Conservation (phyloP, 2,329 filamentous ascomycete species). For the Fusarium coicis region DNA sequence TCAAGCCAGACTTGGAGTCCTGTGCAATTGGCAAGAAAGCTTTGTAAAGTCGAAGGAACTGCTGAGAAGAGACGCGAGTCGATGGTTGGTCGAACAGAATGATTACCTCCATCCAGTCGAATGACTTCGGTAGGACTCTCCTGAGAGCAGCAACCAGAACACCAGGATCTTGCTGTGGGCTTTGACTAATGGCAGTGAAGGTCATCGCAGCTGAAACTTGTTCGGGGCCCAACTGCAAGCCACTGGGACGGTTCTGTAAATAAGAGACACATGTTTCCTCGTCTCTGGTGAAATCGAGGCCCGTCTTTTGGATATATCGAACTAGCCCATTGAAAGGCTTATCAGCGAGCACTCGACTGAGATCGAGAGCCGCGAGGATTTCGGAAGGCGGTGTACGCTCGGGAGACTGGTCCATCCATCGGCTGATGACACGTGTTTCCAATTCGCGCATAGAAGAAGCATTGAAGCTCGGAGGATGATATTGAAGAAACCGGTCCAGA, state of each 20-base stretch:
- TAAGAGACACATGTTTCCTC: conserved; percentile 72
- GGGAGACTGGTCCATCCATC: conserved; percentile 67
- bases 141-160: conserved; percentile 71
- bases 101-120: conserved; percentile 79
- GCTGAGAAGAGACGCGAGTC: conserved; percentile 78
- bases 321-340: conserved; percentile 67
- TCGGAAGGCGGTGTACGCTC: conserved; percentile 75
- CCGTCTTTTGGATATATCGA: conserved; percentile 77
- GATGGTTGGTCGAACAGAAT: conserved; percentile 83
- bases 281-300: conserved; percentile 78
- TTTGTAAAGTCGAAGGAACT: conserved; percentile 85
- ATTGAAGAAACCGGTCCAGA: conserved; percentile 86
- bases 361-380: conserved; percentile 75
- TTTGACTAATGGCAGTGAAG: conserved; percentile 69
- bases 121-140: conserved; percentile 69
- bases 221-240: conserved; percentile 77
- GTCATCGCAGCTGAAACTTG: conserved; percentile 85
- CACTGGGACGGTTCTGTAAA: conserved; percentile 63
- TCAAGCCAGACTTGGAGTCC: conserved; percentile 60
- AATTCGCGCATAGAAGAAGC: conserved; percentile 78
- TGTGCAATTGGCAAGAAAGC: conserved; percentile 79
- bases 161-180: conserved; percentile 62
- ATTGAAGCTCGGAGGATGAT: conserved; percentile 87
- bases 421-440: conserved; percentile 71
- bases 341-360: conserved; percentile 73